Conservation (phyloP, 169 alveolate species). For the Besnoitia besnoiti region DNA sequence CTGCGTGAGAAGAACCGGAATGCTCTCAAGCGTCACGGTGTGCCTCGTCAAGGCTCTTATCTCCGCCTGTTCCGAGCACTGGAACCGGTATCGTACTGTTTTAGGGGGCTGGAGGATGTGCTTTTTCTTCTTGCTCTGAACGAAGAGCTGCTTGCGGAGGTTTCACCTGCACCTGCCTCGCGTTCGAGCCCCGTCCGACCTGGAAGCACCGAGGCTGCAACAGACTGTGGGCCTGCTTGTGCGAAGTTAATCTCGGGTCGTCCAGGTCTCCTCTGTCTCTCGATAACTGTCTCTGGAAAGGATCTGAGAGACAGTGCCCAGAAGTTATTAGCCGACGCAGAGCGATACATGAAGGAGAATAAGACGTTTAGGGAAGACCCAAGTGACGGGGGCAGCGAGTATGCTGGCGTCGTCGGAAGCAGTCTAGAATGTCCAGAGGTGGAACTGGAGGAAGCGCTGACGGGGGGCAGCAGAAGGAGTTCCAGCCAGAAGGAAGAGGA, state of each 20-base stretch:
- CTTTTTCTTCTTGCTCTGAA: neutral
- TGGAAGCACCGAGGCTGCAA: neutral
- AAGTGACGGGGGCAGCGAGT: neutral
- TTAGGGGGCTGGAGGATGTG: neutral
- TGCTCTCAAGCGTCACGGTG: neutral
- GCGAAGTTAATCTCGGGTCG: neutral
- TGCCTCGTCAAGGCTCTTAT: neutral
- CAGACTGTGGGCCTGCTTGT: neutral
- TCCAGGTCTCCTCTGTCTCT: conserved; percentile 3
- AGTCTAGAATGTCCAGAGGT: neutral
- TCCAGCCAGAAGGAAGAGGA: neutral
- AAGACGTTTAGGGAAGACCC: neutral
- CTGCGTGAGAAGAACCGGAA: neutral
- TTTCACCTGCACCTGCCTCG: neutral
- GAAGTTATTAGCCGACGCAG: neutral
- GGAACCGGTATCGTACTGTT: conserved; percentile 10
- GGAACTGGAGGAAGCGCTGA: neutral
- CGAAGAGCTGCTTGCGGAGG: neutral
- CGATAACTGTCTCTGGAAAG: neutral
- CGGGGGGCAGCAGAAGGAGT: neutral
- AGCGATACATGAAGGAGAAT: neutral
- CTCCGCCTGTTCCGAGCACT: conserved; percentile 12
- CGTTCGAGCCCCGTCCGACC: neutral
- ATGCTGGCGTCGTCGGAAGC: neutral
- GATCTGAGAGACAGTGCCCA: neutral